These are phyloP conservation scores for Cordyceps militaris DNA, from an alignment of 2,329 filamentous ascomycete genomes.

Conservation along the genomic window DNA sequence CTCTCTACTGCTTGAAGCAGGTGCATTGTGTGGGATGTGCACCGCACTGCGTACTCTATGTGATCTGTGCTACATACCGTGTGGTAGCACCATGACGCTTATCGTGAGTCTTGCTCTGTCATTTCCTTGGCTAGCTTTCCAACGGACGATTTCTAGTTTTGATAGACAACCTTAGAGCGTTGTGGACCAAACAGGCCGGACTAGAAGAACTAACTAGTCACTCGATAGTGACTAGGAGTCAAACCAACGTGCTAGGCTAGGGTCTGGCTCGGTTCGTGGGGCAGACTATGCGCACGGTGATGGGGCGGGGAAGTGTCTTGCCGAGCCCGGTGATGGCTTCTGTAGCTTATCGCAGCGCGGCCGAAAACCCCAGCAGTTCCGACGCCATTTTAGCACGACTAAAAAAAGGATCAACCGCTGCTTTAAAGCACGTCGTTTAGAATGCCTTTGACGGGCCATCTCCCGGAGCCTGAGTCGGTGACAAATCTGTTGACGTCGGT, in stretches of 20 bases:
- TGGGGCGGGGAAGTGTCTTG: conserved; percentile 10
- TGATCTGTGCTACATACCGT: neutral
- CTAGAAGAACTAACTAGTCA: no score
- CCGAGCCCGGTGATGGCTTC: conserved; percentile 12
- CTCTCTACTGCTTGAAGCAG: neutral
- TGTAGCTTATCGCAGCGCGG: conserved; percentile 9
- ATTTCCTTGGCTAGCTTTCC: neutral
- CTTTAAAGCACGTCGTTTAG: neutral
- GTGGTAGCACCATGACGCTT: neutral
- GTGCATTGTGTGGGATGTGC: neutral
- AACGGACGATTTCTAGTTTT: no score
- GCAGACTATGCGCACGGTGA: conserved; percentile 1
- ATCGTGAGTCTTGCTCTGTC: neutral
- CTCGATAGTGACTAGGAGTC: no score
- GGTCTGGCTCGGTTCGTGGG: conserved; percentile 3
- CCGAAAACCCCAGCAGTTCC: neutral
- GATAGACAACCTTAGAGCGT: no score
- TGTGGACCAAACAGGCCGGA: no score
- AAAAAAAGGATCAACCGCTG: neutral
- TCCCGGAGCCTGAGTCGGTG: neutral
- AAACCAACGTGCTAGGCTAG: neutral
- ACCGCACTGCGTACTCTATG: neutral
- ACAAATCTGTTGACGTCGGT: neutral
- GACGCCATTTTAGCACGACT: neutral
- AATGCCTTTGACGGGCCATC: neutral